Conservation (phyloP, 768 basidiomycete genomes). For the Chalciporus piperatus region DNA sequence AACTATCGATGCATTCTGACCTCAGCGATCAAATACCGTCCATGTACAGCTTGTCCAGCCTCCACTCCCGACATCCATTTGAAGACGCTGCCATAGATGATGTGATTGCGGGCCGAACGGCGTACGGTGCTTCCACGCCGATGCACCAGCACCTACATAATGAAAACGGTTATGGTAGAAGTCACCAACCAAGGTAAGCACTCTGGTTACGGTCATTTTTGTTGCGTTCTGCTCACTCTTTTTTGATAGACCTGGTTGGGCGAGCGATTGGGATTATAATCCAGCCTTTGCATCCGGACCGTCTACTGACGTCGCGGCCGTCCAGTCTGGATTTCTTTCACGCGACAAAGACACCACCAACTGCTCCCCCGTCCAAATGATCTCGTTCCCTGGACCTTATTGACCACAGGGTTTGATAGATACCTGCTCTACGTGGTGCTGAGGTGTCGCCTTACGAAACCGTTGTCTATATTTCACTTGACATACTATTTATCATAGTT, state of each 20-base stretch:
- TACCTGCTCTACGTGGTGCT: background rate
- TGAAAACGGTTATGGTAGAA: background rate
- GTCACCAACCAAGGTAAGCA: constrained; percentile 14
- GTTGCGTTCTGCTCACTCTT: background rate
- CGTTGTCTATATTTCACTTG: constrained; percentile 2
- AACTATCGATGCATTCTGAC: constrained; percentile 4
- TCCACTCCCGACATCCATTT: constrained; percentile 1
- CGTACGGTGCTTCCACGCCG: constrained; percentile 4
- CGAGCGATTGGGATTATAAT: constrained; percentile 21
- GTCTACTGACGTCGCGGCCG: background rate
- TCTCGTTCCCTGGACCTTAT: constrained; percentile 14
- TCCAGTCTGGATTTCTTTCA: constrained; percentile 1
- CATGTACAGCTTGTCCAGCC: constrained; percentile 6
- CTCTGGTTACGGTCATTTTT: background rate
- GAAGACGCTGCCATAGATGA: constrained; percentile 7
- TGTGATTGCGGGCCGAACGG: background rate
- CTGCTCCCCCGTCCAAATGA: constrained; percentile 4
- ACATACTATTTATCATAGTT: constrained; percentile 4
- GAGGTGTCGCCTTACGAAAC: background rate
- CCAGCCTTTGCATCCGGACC: constrained; percentile 7
- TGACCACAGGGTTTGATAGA: constrained; percentile 1
- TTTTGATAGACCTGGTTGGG: constrained; percentile 10
- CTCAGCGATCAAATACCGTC: constrained; percentile 10
- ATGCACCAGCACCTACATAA: constrained; percentile 1
- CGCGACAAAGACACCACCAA: constrained; percentile 5